Base-by-base conservation (phyloP, 495 filamentous ascomycete genomes). In the Podospora australis region DNA sequence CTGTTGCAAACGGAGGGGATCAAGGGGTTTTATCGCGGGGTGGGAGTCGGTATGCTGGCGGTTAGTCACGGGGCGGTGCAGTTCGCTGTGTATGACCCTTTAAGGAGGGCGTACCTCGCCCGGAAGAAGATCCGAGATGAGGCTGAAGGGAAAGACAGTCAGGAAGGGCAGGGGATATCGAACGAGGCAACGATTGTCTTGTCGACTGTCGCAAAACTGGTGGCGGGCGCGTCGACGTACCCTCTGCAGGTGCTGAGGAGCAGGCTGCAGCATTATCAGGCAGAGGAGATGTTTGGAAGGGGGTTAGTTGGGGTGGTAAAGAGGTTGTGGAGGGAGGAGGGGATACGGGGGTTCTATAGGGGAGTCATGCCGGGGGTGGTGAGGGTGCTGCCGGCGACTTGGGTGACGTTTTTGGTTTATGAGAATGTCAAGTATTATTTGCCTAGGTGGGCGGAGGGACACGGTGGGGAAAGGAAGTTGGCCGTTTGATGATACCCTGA, bases 391-490 rank as follows among this genome's bases (percentile, higher is more conserved):
- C 92, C 92, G 11, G 88, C 88, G 44, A 97, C 91, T 11, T 95
- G 92, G 80, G 87, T 96, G 34, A 97, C 91, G n/a, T 96, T 98
- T 63, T 65, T 98, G 56, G 90, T 96, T 39, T 97, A 97, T 68
- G 92, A 98, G 72, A 97, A 97, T 68, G 83, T 81, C 46, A 90
- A 81, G 69, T 73, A 71, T 49, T 83, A 83, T 63, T 59, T 87
- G 20, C 80, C 81, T 11, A 52, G 53, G 36, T 71, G 64, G 70
- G 52, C 17, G 46, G 10, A 24, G n/a, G 25, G 46, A 0, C 40
- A n/a, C 1, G 14, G 19, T 1, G 9, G 16, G 19, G 11, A 11
- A 40, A 3, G 10, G 38, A 19, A 9, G 38, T 6, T 6, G 4
- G 2, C 17, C 20, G 38, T 40, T 40, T 40, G 16, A 21, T 39